Evolutionary conservation across 371 early-diverging fungal genomes (phyloP), one percentile per base, ranked within the genome.

Genomic region (Parasitella parasitica): DNA sequence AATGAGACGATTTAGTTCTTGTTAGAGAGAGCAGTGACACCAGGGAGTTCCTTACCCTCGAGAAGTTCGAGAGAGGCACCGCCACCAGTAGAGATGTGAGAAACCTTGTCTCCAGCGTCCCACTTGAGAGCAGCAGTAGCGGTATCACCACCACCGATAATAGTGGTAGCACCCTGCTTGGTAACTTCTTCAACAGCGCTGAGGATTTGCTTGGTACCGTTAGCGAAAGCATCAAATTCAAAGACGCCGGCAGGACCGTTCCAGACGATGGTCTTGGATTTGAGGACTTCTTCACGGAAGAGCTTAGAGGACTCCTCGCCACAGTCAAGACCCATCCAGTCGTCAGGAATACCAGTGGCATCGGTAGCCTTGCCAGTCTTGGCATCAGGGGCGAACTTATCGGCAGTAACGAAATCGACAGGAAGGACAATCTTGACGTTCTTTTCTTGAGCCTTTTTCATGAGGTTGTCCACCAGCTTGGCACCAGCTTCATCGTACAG

Each of bases 191-290:
- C 88, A 57, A 94, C 91, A 37, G 95, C 95, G 53, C 94, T 90
- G 67, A 97, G 80, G 41, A 91, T 82, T 22, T 82, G 66, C 77
- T 89, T 91, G 68, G 99, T 98, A 59, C 99, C 99, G 12, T 64
- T 72, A 32, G 93, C 91, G 71, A 96, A 99, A 71, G 91, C 91
- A 35, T 89, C 92, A 65, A 95, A 95, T 86, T 99, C 99, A 80
- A 98, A 99, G 55, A 97, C 97, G 72, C 99, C 99, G 59, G 93
- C 87, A 39, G 98, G 98, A 15, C 97, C 99, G 84, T 99, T 99
- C 99, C 99, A 99, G 62, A 99, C 90, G 66, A 98, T 93, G 48
- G 95, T 94, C 86, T 95, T 95, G 72, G 96, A 77, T 22, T 72
- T 64, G 59, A 80, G 63, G 64, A 98, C 91, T 35, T 86, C 91